Conservation (phyloP, 768 basidiomycete genomes). For the Suillus hirtellus region DNA sequence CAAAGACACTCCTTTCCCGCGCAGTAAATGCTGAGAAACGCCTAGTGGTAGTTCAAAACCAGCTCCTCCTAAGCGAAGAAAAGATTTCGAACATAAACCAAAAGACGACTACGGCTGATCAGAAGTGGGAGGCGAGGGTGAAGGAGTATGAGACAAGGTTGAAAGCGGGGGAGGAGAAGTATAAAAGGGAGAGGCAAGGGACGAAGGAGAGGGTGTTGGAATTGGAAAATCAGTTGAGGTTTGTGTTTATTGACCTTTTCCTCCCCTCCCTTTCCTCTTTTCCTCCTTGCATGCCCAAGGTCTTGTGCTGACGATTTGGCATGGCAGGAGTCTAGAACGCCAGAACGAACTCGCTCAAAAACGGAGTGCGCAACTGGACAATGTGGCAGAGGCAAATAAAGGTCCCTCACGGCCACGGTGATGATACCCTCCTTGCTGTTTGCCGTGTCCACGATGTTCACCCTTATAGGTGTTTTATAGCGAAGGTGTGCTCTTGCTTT, state of each 20-base stretch:
- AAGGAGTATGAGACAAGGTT: constrained; percentile 85
- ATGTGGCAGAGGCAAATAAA: constrained; percentile 32
- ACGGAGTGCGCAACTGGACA: constrained; percentile 46
- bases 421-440: background rate
- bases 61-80: constrained; percentile 82
- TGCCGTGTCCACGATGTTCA: background rate
- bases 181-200: constrained; percentile 92
- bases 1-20: constrained; percentile 68
- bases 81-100: constrained; percentile 73
- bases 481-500: background rate
- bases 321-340: constrained; percentile 68
- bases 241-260: constrained; percentile 26
- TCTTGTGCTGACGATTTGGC: constrained; percentile 8
- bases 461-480: background rate
- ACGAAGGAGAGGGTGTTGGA: constrained; percentile 82
- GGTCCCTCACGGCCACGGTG: background rate
- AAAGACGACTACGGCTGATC: constrained; percentile 71
- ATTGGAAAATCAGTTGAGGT: constrained; percentile 74
- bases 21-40: constrained; percentile 86
- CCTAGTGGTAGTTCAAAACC: constrained; percentile 82
- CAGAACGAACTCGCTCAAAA: constrained; percentile 81
- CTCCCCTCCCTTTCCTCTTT: background rate
- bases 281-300: constrained; percentile 3
- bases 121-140: constrained; percentile 94
- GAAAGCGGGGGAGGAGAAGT: constrained; percentile 84